phyloP scores from a whole-genome alignment of 2,329 filamentous ascomycete genomes.

The Penicillium fuscoglaucum region DNA sequence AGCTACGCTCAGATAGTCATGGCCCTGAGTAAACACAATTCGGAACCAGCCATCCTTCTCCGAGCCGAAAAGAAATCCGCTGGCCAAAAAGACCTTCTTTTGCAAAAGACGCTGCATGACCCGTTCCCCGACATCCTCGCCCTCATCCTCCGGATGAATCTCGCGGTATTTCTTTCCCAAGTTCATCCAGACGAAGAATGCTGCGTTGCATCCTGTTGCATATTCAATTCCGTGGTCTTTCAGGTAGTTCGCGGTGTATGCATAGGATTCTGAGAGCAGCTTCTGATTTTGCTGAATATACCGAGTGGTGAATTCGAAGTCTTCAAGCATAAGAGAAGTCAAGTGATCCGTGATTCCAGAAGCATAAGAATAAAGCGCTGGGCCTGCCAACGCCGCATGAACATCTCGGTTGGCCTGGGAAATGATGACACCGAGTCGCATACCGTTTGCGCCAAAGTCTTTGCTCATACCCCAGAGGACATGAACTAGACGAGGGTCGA shows the following conservation, averaged over 20 bases:
- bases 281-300: constrained; percentile 50
- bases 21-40: constrained; percentile 41
- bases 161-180: constrained; percentile 39
- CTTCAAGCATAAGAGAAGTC: constrained; percentile 46
- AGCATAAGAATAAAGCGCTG: constrained; percentile 50
- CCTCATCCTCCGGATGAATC: constrained; percentile 18
- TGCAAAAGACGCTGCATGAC: constrained; percentile 40
- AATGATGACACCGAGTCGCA: constrained; percentile 54
- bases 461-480: constrained; percentile 51
- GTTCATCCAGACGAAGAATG: constrained; percentile 59
- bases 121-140: constrained; percentile 25
- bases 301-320: constrained; percentile 45
- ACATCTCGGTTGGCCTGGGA: constrained; percentile 49
- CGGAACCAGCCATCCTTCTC: constrained; percentile 48
- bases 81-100: constrained; percentile 40
- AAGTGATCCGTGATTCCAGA: constrained; percentile 46
- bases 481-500: constrained; percentile 54
- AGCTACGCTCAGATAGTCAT: constrained; percentile 34
- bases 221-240: constrained; percentile 48
- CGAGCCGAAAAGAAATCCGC: constrained; percentile 38
- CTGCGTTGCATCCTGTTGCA: constrained; percentile 53
- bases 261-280: constrained; percentile 45
- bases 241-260: constrained; percentile 42
- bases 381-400: constrained; percentile 40
- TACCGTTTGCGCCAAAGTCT: constrained; percentile 60